Conservation (phyloP, 805 yeast species). For the Pichia phayaonensis region DNA sequence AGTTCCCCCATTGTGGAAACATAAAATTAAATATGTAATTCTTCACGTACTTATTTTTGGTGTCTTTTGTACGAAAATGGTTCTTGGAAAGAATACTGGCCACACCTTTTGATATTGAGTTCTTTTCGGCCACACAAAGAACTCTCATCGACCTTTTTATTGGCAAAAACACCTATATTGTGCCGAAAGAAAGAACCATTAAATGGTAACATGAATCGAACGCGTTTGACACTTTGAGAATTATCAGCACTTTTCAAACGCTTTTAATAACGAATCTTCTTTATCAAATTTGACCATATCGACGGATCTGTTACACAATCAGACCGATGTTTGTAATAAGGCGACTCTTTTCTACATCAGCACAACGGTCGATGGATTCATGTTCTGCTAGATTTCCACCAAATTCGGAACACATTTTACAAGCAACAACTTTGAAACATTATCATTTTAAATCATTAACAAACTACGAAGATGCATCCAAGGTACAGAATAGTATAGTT, state of each 20-base stretch:
- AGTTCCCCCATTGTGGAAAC: constrained; percentile 53
- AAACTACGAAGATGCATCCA: constrained; percentile 42
- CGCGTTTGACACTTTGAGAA: neutral
- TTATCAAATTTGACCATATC: neutral
- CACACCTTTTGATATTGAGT: constrained; percentile 86
- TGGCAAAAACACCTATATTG: neutral
- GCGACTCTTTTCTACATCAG: neutral
- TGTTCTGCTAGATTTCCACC: constrained; percentile 10
- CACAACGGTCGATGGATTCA: neutral
- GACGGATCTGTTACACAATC: neutral
- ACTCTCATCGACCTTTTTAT: constrained; percentile 46
- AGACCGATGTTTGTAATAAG: neutral
- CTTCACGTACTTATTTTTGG: constrained; percentile 55
- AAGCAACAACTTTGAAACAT: constrained; percentile 35
- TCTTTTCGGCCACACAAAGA: constrained; percentile 95
- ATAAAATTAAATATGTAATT: constrained; percentile 72
- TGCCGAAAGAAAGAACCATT: neutral
- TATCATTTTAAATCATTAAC: constrained; percentile 33
- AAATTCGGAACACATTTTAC: constrained; percentile 2
- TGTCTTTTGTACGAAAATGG: constrained; percentile 30
- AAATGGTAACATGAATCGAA: neutral
- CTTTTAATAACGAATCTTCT: neutral
- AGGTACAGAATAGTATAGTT: constrained; percentile 50
- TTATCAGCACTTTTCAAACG: neutral
- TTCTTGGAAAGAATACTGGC: constrained; percentile 56